Evolutionary conservation across 139 green algal species (phyloP), one percentile per base, ranked within the genome.

Genomic region (Tetratostichococcus sp.): DNA sequence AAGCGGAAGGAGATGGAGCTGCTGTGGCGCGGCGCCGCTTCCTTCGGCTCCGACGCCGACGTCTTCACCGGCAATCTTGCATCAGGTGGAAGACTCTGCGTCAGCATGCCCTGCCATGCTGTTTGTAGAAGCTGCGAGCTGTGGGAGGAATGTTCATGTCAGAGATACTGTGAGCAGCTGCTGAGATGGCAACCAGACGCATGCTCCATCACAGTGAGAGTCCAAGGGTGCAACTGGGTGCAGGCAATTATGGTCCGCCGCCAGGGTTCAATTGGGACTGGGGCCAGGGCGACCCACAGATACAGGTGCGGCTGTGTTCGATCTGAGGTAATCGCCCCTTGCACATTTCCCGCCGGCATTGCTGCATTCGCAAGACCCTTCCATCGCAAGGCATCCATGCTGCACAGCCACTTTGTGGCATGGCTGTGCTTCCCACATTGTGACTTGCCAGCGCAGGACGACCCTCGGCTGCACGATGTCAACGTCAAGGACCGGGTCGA

Each of bases 401-500:
- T n/a, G n/a, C n/a, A n/a, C n/a, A n/a, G n/a, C n/a, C n/a, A n/a
- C n/a, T n/a, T n/a, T n/a, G n/a, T n/a, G 16, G 31, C 21, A 39
- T 23, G 23, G 4, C 35, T 71, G 8, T 65, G 33, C 11, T 43
- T 26, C n/a, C n/a, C n/a, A n/a, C n/a, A n/a, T n/a, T n/a, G n/a
- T n/a, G n/a, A 57, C 33, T 21, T 78, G 71, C 73, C n/a, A 43
- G 43, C 79, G 75, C 75, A 92, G 83, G 93, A 97, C 75, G 86
- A 97, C 77, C 78, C 84, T 0, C 43, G 34, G 30, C 70, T 91
- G 17, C 77, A 85, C 6, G 90, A 91, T 26, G 91, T 91, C 84
- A 97, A 97, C 70, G 83, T 97, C 43, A 35, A 86, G 21, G 72
- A 90, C 31, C 81, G 91, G 33, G 85, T 96, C 30, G 82, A 94